Percentiles rank a stretch among this genome's conserved stretches.
phyloP scores from a whole-genome alignment of 2,329 filamentous ascomycete species.

The Scleromitrula shiraiana region DNA sequence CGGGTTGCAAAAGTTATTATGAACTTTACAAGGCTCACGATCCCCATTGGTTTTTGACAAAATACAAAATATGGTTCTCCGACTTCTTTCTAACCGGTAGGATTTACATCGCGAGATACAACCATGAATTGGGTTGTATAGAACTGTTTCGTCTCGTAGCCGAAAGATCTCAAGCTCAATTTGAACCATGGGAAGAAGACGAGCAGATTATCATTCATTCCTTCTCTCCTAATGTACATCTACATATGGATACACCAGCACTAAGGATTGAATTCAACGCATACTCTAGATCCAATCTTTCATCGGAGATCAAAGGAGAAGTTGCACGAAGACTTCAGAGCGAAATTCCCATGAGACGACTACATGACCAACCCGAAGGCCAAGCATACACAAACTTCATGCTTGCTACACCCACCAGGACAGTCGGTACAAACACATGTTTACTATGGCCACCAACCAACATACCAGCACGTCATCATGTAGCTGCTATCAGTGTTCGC shows the following conservation, averaged over 20 bases:
- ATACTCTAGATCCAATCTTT: neutral
- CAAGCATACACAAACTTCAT: neutral
- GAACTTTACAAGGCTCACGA: conserved; percentile 68
- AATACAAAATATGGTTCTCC: conserved; percentile 77
- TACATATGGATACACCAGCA: conserved; percentile 70
- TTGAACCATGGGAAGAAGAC: conserved; percentile 58
- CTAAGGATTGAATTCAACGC: conserved; percentile 41
- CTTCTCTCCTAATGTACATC: conserved; percentile 60
- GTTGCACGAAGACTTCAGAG: neutral
- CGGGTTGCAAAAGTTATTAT: conserved; percentile 56
- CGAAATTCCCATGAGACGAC: neutral
- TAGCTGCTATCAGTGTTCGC: conserved; percentile 24
- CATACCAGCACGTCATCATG: conserved; percentile 49
- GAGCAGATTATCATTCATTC: conserved; percentile 59
- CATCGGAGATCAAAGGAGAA: neutral
- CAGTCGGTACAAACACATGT: conserved; percentile 7
- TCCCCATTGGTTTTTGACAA: conserved; percentile 76
- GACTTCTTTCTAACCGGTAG: conserved; percentile 67
- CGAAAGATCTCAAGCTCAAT: conserved; percentile 44
- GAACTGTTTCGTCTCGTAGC: conserved; percentile 73
- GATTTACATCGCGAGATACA: conserved; percentile 41
- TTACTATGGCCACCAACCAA: conserved; percentile 74
- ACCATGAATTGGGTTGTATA: conserved; percentile 64
- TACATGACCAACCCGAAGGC: neutral
- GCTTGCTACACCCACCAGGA: neutral